These are phyloP conservation scores for Limtongia smithiae DNA, from an alignment of 805 yeast species.

Conservation along the genomic window DNA sequence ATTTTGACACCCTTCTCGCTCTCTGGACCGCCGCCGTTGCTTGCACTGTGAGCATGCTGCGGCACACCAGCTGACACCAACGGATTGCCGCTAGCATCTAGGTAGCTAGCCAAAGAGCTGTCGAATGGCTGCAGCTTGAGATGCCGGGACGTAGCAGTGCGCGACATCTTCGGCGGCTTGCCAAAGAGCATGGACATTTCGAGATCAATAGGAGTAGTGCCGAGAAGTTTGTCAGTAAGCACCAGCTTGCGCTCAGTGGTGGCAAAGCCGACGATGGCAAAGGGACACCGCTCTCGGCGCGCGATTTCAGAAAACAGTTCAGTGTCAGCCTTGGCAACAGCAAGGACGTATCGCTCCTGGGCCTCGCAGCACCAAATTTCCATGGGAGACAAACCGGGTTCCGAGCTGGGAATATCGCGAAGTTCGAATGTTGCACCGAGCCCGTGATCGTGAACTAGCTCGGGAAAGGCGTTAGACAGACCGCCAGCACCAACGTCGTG, in stretches of 20 bases:
- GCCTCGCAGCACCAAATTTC: constrained; percentile 99
- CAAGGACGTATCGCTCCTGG: constrained; percentile 95
- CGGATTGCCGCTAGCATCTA: constrained; percentile 18
- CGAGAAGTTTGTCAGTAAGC: constrained; percentile 71
- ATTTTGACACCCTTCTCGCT: constrained; percentile 7
- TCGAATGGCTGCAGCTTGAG: constrained; percentile 43
- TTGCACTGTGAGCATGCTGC: neutral
- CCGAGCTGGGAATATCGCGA: constrained; percentile 83
- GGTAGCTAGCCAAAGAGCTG: constrained; percentile 34
- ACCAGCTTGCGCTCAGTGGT: constrained; percentile 79
- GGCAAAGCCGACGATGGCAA: constrained; percentile 92
- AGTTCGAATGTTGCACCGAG: constrained; percentile 91
- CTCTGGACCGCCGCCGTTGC: constrained; percentile 7
- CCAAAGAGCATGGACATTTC: constrained; percentile 95
- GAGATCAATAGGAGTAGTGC: constrained; percentile 86
- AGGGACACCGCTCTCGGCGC: constrained; percentile 93
- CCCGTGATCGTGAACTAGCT: constrained; percentile 93
- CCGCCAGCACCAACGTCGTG: constrained; percentile 99
- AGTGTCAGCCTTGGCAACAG: constrained; percentile 77
- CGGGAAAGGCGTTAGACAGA: constrained; percentile 93
- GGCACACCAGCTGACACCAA: constrained; percentile 1
- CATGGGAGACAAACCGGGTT: constrained; percentile 99
- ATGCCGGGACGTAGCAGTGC: constrained; percentile 62
- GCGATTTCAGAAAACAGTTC: constrained; percentile 72
- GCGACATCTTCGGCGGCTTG: constrained; percentile 93